These are phyloP conservation scores for Pinus albicaulis DNA, from an alignment of 75 land plant genomes.

Conservation along the genomic window DNA sequence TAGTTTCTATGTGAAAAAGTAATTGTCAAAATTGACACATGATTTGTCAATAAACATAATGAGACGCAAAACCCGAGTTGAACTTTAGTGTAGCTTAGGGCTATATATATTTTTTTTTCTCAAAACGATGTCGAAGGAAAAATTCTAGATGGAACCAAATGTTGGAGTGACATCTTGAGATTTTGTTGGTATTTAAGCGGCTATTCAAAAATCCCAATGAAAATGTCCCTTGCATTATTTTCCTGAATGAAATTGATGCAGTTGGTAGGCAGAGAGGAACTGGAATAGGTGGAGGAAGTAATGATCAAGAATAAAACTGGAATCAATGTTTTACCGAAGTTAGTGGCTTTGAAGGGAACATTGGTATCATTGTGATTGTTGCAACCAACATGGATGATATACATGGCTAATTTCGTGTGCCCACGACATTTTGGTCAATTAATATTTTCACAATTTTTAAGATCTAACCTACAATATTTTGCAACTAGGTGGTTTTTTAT, in stretches of 20 bases:
- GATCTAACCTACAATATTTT: neutral
- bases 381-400: slow-evolving; percentile 98
- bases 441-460: slow-evolving; percentile 27
- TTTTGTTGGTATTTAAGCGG: slow-evolving; percentile 99
- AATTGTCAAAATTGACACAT: too few species aligned
- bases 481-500: too few species aligned
- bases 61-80: too few species aligned
- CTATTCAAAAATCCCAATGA: slow-evolving; percentile 99
- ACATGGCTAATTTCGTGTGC: slow-evolving; percentile 90
- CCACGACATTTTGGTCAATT: slow-evolving; percentile 98
- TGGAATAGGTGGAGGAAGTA: slow-evolving; percentile 98
- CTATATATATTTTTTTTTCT: too few species aligned
- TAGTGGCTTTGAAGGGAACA: slow-evolving; percentile 99
- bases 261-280: slow-evolving; percentile 97
- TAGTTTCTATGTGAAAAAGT: too few species aligned
- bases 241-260: slow-evolving; percentile 99
- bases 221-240: slow-evolving; percentile 99
- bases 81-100: too few species aligned
- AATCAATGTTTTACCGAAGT: slow-evolving; percentile 97
- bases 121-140: too few species aligned
- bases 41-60: too few species aligned
- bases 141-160: too few species aligned
- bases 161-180: too few species aligned
- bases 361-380: slow-evolving; percentile 92
- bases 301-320: slow-evolving; percentile 92